Evolutionary conservation across 768 basidiomycete genomes (phyloP).

Genomic region (Coprinopsis sp.): DNA sequence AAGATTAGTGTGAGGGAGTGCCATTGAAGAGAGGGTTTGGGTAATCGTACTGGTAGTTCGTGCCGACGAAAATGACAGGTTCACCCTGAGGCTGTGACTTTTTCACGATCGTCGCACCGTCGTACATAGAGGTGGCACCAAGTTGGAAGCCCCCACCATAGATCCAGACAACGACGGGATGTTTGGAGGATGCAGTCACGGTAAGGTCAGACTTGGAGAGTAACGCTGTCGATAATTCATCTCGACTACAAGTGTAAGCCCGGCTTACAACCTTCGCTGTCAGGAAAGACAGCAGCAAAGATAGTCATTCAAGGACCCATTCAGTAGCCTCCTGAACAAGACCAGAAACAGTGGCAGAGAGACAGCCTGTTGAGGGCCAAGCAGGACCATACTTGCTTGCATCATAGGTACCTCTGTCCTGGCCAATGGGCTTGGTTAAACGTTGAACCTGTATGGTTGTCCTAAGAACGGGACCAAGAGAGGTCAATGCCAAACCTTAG

Average conservation of each 20-base stretch:
- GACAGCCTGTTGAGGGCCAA: constrained; percentile 13
- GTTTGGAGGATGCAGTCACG: constrained; percentile 29
- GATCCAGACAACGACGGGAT: constrained; percentile 50
- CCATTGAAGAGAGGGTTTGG: not conserved
- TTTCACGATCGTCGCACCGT: constrained; percentile 35
- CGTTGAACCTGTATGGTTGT: too few species aligned
- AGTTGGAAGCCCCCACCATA: constrained; percentile 32
- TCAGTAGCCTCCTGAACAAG: constrained; percentile 1
- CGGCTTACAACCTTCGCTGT: constrained; percentile 23
- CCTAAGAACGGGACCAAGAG: too few species aligned
- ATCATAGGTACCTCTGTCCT: constrained; percentile 11
- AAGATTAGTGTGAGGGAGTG: not conserved
- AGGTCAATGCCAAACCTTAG: too few species aligned
- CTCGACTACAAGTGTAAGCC: not conserved
- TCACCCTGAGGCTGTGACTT: constrained; percentile 38
- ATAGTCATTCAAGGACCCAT: constrained; percentile 1
- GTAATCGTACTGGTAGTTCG: constrained; percentile 42
- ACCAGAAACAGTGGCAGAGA: constrained; percentile 1
- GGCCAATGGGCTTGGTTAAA: constrained; percentile 8
- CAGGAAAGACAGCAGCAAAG: constrained; percentile 8
- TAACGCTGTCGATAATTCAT: not conserved
- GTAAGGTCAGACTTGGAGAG: constrained; percentile 35
- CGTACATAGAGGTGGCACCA: constrained; percentile 23
- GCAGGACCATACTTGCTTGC: constrained; percentile 10
- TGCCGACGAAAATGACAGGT: constrained; percentile 47